Evolutionary conservation across 768 basidiomycete species (phyloP), one percentile per base, ranked within the genome.

Genomic region (Boletus bicolor): DNA sequence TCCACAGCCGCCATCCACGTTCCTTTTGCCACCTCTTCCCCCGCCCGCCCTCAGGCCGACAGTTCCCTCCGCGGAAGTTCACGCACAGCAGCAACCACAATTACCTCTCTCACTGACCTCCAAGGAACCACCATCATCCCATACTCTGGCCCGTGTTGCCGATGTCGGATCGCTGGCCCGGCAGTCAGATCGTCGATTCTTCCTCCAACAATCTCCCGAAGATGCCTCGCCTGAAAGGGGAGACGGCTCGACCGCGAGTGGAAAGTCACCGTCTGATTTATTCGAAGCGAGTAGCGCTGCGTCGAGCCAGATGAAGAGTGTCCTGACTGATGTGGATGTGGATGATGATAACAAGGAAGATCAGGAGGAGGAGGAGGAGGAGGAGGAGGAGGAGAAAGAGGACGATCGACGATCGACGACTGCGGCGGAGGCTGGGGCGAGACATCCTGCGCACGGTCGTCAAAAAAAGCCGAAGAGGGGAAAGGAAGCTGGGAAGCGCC

Each of bases 161-260:
- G 57, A 68, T 28, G 39, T 34, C 11, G 72, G 69, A 47, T 69
- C 67, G 21, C 66, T 69, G 32, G 58, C 71, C n/a, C 75, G 74
- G 55, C 65, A 64, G 21, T 63, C 73, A 12, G 77, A 78, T 62
- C 70, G 73, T 56, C 71, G 73, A 9, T 79, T 78, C 64, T 79
- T 80, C 70, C 62, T 79, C 15, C 75, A 72, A 53, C 73, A 77
- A 32, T 78, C 77, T 9, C 77, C 78, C 17, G 76, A 73, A 5
- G 62, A 67, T 38, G 67, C 49, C 21, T 77, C 76, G 0, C 71
- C 73, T 34, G 77, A 77, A 47, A 68, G 66, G 24, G 70, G 60
- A 49, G 64, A 66, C 14, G 64, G 58, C 8, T 70, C 68, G 7
- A 70, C 64, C 5, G 71, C 62, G 45, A 70, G 72, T 32, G 73